These are phyloP conservation scores for Trichoderma harzianum DNA, from an alignment of 2,329 filamentous ascomycete genomes.

Conservation along the genomic window DNA sequence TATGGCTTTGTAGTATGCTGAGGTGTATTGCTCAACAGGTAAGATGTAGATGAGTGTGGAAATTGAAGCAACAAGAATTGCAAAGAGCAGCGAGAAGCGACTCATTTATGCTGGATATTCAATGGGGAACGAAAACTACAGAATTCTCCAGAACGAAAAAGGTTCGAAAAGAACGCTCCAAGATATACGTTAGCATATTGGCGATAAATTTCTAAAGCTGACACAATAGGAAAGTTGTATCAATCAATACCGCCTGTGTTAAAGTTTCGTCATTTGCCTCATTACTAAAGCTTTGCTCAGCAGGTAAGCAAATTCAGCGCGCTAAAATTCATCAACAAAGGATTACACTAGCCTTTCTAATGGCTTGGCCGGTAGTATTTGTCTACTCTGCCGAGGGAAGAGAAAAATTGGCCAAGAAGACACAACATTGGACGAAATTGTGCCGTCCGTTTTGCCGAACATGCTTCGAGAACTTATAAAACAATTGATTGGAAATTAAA, in stretches of 20 bases:
- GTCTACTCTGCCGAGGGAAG: not conserved
- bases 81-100: slow-evolving; percentile 32
- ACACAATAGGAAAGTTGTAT: not conserved
- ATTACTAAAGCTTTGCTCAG: slow-evolving; percentile 13
- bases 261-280: not conserved
- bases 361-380: not conserved
- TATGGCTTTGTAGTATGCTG: slow-evolving; percentile 22
- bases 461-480: not conserved
- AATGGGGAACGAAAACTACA: not conserved
- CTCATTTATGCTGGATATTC: slow-evolving; percentile 37
- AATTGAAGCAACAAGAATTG: slow-evolving; percentile 37
- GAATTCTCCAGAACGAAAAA: not conserved
- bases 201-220: slow-evolving; percentile 13
- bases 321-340: not conserved
- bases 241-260: not conserved
- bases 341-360: slow-evolving; percentile 12
- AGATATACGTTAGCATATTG: not conserved
- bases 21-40: slow-evolving; percentile 27
- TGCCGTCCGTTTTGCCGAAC: not conserved
- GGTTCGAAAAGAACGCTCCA: not conserved
- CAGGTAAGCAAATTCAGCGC: not conserved
- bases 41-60: slow-evolving; percentile 33
- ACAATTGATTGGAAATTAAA: not conserved
- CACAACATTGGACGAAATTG: not conserved
- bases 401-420: not conserved